Conservation (phyloP, 208 protist species). For the Leishmania arabica region DNA sequence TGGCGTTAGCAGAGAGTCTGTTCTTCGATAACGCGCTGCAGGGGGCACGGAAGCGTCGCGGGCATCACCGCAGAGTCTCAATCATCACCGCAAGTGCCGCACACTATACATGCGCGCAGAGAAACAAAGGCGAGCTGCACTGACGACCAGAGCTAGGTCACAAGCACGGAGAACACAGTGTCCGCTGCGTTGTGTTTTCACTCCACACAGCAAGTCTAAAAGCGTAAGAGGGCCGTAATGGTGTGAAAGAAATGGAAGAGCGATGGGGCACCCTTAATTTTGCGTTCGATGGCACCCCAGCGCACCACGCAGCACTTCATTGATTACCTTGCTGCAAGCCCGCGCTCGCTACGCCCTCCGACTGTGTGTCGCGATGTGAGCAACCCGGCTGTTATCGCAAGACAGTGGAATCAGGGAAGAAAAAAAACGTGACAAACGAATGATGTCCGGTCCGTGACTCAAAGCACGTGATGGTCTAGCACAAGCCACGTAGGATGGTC, state of each 20-base stretch:
- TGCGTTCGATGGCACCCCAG: not conserved
- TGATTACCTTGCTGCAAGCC: not conserved
- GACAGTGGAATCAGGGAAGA: slow-evolving; percentile 1
- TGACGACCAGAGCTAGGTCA: not conserved
- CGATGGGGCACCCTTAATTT: no score
- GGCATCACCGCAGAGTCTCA: not conserved
- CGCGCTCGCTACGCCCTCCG: not conserved
- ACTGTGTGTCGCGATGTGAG: not conserved
- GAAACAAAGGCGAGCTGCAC: not conserved
- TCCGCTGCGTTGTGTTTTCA: not conserved
- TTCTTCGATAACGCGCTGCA: not conserved
- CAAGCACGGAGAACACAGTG: not conserved
- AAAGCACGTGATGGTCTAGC: not conserved
- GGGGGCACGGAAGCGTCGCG: not conserved
- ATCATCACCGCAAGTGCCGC: not conserved
- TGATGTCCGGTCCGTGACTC: not conserved
- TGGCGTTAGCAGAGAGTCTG: not conserved
- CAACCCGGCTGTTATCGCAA: no score
- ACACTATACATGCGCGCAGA: not conserved
- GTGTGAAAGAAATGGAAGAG: not conserved
- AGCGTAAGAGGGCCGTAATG: not conserved
- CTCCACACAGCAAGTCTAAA: not conserved
- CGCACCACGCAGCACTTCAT: not conserved
- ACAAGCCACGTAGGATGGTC: not conserved
- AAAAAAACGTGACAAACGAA: slow-evolving; percentile 3